Evolutionary conservation across 2,329 filamentous ascomycete genomes (phyloP).

Genomic region (Sclerotinia subarctica): DNA sequence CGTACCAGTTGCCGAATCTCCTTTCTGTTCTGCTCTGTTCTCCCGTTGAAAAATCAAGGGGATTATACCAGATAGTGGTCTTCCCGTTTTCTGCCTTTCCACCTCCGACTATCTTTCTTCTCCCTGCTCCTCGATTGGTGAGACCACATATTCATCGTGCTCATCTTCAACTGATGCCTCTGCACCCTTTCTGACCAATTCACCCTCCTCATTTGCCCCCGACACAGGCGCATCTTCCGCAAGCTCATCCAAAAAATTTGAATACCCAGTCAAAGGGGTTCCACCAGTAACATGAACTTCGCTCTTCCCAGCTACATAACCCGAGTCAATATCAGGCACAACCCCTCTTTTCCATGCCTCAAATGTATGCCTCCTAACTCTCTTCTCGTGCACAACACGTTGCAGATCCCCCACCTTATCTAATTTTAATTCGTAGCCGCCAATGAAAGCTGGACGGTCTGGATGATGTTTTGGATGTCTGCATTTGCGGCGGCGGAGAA

Average conservation of each 20-base stretch:
- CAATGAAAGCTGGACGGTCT: constrained; percentile 14
- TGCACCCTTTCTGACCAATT: background rate
- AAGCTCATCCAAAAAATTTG: background rate
- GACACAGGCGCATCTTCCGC: background rate
- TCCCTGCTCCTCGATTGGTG: background rate
- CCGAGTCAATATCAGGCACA: background rate
- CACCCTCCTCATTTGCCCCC: background rate
- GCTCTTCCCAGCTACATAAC: background rate
- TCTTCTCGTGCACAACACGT: constrained; percentile 2
- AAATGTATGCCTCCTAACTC: background rate
- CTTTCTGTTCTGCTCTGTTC: background rate
- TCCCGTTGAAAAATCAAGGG: constrained; percentile 4
- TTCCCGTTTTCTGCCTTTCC: background rate
- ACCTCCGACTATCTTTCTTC: background rate
- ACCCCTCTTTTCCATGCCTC: constrained; percentile 15
- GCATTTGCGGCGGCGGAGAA: background rate
- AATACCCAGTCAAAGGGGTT: background rate
- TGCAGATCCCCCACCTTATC: constrained; percentile 8
- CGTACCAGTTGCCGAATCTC: background rate
- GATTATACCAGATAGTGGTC: background rate
- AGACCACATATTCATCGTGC: background rate
- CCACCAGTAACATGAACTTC: background rate
- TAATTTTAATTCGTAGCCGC: constrained; percentile 12
- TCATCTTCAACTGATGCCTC: background rate
- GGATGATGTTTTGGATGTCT: background rate